Percentiles rank a stretch among this genome's conserved stretches.
These are phyloP conservation scores for Brasilioporus rufonigricans DNA, from an alignment of 768 basidiomycete genomes.

Conservation along the genomic window DNA sequence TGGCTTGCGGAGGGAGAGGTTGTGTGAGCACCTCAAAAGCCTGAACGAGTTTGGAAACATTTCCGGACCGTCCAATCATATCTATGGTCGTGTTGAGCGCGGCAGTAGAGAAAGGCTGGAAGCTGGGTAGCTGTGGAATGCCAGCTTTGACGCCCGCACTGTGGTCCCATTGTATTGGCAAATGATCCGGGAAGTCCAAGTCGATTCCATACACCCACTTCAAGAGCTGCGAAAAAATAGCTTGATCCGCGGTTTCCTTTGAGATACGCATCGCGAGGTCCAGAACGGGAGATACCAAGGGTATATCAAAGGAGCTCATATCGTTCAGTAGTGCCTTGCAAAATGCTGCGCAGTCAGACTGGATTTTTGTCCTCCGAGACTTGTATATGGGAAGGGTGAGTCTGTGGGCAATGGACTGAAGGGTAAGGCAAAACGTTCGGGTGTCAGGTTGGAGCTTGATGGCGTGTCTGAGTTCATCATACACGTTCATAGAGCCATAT, in stretches of 20 bases:
- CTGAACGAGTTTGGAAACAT: constrained; percentile 66
- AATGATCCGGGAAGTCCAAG: constrained; percentile 67
- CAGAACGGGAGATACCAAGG: constrained; percentile 57
- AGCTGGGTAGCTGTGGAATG: constrained; percentile 22
- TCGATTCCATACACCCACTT: constrained; percentile 76
- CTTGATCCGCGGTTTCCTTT: constrained; percentile 55
- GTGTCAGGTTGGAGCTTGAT: constrained; percentile 45
- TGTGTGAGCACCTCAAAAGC: constrained; percentile 78
- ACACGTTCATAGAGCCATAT: constrained; percentile 55
- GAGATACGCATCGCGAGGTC: constrained; percentile 69
- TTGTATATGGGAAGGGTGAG: constrained; percentile 56
- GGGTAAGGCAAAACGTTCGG: constrained; percentile 59
- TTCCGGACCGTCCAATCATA: constrained; percentile 57
- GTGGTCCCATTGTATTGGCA: constrained; percentile 35
- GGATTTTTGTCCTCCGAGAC: constrained; percentile 33
- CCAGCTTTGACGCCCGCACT: constrained; percentile 2
- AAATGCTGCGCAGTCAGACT: constrained; percentile 44
- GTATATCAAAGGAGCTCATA: constrained; percentile 49
- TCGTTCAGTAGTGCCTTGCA: constrained; percentile 53
- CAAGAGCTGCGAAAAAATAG: constrained; percentile 58
- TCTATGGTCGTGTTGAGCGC: constrained; percentile 75
- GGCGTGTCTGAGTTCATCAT: constrained; percentile 50
- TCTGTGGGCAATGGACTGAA: constrained; percentile 72
- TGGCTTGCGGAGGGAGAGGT: constrained; percentile 54
- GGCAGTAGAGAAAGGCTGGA: constrained; percentile 54